Evolutionary conservation across 306 rosid genomes (phyloP).

Genomic region (Rubus idaeus): DNA sequence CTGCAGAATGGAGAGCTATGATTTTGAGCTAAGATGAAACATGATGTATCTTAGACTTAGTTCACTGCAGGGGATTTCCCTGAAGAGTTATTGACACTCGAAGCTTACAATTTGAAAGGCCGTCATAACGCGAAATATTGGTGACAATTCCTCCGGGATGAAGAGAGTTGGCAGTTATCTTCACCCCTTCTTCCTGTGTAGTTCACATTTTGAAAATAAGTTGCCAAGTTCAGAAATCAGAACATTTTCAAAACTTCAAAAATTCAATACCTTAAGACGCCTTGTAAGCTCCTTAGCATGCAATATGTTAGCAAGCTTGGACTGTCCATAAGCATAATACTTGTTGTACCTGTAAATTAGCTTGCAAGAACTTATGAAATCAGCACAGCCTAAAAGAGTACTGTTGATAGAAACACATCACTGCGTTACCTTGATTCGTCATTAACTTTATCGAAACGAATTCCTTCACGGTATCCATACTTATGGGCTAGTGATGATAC

Average conservation of each 20-base stretch:
- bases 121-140: neutral
- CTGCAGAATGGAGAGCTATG: neutral
- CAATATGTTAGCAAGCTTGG: constrained; percentile 81
- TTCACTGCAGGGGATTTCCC: no score
- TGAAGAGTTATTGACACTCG: no score
- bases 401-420: no score
- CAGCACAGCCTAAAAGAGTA: constrained; percentile 6
- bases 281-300: constrained; percentile 70
- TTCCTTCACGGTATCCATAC: constrained; percentile 56
- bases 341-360: constrained; percentile 45
- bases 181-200: constrained; percentile 22
- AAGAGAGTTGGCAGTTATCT: constrained; percentile 25
- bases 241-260: no score
- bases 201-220: no score
- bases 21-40: neutral
- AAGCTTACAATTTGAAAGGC: no score
- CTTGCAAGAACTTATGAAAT: neutral
- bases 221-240: no score
- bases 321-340: constrained; percentile 73
- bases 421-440: constrained; percentile 50
- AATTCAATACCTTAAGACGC: constrained; percentile 52
- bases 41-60: no score
- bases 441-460: constrained; percentile 58
- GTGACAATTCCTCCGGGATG: constrained; percentile 29
- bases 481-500: constrained; percentile 64